phyloP scores from a whole-genome alignment of 768 basidiomycete genomes.

The Mycena filopes region DNA sequence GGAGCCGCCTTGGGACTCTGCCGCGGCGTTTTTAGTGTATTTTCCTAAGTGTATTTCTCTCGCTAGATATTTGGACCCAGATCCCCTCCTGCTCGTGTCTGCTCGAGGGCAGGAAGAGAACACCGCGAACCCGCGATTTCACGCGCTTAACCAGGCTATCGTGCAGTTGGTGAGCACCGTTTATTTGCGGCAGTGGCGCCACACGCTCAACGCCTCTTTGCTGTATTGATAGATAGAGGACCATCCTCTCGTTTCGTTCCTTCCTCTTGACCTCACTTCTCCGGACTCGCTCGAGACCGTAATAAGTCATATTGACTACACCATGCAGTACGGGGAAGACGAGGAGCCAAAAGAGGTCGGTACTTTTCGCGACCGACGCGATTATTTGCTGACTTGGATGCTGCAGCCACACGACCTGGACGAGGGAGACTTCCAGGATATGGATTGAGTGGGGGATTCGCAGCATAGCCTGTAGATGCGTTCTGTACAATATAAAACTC shows the following conservation, averaged over 20 bases:
- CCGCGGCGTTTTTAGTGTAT: neutral
- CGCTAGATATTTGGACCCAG: conserved; percentile 90
- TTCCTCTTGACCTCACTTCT: conserved; percentile 91
- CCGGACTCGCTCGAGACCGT: conserved; percentile 91
- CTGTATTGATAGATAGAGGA: conserved; percentile 84
- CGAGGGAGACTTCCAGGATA: conserved; percentile 87
- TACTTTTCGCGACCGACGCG: conserved; percentile 1
- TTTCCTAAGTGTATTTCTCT: conserved; percentile 17
- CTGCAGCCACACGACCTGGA: conserved; percentile 90
- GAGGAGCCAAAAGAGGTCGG: conserved; percentile 95
- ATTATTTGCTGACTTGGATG: conserved; percentile 28
- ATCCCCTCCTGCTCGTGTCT: conserved; percentile 84
- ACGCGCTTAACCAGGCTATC: conserved; percentile 93
- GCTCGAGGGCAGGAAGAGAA: conserved; percentile 68
- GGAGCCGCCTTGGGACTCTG: conserved; percentile 7
- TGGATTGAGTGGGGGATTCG: conserved; percentile 58
- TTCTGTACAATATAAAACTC: neutral
- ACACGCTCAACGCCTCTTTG: neutral
- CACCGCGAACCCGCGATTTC: conserved; percentile 81
- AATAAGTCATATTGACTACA: conserved; percentile 95
- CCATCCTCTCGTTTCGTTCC: conserved; percentile 96
- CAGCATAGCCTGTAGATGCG: neutral
- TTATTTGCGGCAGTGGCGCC: conserved; percentile 23
- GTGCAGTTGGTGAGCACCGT: conserved; percentile 84
- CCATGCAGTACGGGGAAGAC: conserved; percentile 98